Percentiles rank a stretch among this genome's conserved stretches.
phyloP scores from a whole-genome alignment of 73 alveolate species.

The Breviolum minutum region DNA sequence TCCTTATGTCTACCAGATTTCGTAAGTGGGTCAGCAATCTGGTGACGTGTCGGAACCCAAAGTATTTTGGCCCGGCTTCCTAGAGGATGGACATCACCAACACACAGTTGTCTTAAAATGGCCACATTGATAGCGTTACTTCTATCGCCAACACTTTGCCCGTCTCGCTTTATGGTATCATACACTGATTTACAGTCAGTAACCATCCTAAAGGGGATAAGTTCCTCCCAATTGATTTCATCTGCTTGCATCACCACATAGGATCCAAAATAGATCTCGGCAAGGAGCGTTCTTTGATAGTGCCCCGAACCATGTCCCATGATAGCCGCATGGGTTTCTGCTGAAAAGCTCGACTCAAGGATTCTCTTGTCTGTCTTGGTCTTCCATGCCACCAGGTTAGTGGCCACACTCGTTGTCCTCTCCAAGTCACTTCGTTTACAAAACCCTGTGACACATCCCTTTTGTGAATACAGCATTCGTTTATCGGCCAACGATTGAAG shows the following conservation, averaged over 20 bases:
- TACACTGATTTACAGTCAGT: constrained; percentile 30
- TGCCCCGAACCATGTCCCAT: constrained; percentile 14
- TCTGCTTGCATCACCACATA: background rate
- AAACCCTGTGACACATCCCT: background rate
- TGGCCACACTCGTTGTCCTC: background rate
- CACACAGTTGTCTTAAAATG: background rate
- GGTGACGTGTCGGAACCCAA: constrained; percentile 1
- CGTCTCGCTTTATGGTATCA: background rate
- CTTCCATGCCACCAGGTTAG: background rate
- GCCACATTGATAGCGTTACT: background rate
- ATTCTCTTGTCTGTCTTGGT: background rate
- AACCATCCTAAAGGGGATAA: background rate
- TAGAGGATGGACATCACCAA: background rate
- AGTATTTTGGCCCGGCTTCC: background rate
- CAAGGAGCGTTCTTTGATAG: background rate
- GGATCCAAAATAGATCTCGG: background rate
- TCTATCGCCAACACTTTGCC: background rate
- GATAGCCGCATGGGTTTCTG: constrained; percentile 28
- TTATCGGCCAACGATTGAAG: background rate
- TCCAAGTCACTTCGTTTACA: background rate
- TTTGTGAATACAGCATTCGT: background rate
- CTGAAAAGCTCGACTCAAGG: background rate
- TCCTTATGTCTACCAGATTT: background rate
- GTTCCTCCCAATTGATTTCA: background rate
- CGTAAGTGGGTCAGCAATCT: background rate